Percentiles rank a stretch among this genome's conserved stretches.
phyloP scores from a whole-genome alignment of 176 grass and related monocot species.

The Leersia perrieri region DNA sequence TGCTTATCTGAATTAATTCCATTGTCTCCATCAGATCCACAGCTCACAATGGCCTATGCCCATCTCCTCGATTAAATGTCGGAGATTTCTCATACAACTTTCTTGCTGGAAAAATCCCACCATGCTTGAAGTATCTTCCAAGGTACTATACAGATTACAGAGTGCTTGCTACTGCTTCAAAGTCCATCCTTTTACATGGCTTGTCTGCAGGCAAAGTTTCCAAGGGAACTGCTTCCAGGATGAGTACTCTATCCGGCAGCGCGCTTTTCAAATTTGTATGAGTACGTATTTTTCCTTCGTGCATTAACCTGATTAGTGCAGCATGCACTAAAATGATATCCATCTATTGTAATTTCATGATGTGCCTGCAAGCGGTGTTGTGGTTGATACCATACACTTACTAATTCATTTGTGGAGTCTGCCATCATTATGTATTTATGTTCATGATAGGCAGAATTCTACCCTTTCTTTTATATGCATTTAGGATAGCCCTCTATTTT shows the following conservation, averaged over 20 bases:
- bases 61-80: constrained; percentile 54
- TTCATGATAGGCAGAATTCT: neutral
- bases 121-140: constrained; percentile 93
- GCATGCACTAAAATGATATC: neutral
- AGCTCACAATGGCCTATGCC: constrained; percentile 61
- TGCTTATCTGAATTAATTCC: neutral
- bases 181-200: constrained; percentile 18
- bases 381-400: neutral
- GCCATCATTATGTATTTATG: neutral
- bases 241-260: constrained; percentile 64
- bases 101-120: constrained; percentile 83
- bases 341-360: neutral
- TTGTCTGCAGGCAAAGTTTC: constrained; percentile 77
- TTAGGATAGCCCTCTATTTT: neutral
- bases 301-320: neutral
- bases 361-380: neutral
- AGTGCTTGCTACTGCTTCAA: constrained; percentile 9
- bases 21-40: constrained; percentile 43
- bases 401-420: neutral
- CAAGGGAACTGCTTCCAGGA: constrained; percentile 98
- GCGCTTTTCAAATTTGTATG: constrained; percentile 59
- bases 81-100: constrained; percentile 98
- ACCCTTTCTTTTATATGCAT: neutral
- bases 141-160: constrained; percentile 55
- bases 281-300: constrained; percentile 30